Base-by-base conservation (phyloP, 768 basidiomycete species). In the Paxillus rubicundulus region DNA sequence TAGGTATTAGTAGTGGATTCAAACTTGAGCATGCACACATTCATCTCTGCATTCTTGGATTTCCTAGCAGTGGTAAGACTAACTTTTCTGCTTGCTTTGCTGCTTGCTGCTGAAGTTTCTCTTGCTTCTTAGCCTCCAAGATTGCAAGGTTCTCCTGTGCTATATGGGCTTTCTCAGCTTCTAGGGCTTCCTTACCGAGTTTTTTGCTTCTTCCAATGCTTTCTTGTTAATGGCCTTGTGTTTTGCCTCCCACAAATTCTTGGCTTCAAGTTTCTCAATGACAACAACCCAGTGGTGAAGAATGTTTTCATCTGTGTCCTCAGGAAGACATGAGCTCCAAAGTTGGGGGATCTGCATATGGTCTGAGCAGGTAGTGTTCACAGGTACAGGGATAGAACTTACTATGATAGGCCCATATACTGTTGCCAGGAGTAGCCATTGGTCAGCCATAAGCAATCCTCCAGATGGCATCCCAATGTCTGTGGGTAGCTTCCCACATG, bases 401-500 rank as follows among this genome's bases (percentile, higher is more conserved):
- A 71, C 69, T 0, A 60, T 54, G 1, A 72, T 49, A 0, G 72
- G 71, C 0, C 63, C 65, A 20, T 69, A 57, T 13, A 71, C 57
- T 0, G 62, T 30, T 30, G 28, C 6, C 7, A 70, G 54, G 10
- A 70, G 36, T 0, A 65, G 54, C 74, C 71, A 69, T 37, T 71
- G 65, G 45, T 73, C 72, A 0, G 70, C 72, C 5, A 65, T 70
- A 1, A 72, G 53, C 1, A 64, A 70, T 8, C 72, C 69, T 30
- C 72, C 69, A 0, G 69, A 62, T 1, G 72, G 72, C 49, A 61
- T 64, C 9, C 69, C 66, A 10, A 69, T 62, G 2, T 66, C 37
- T 2, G 50, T 60, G 1, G 66, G 70, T 2, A 71, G 57, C 20
- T 53, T 53, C 2, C 52, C 39, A 12, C 52, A 53, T 0, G 46